Evolutionary conservation across 441 rosid genomes (phyloP).

Genomic region (Populus hybrid): DNA sequence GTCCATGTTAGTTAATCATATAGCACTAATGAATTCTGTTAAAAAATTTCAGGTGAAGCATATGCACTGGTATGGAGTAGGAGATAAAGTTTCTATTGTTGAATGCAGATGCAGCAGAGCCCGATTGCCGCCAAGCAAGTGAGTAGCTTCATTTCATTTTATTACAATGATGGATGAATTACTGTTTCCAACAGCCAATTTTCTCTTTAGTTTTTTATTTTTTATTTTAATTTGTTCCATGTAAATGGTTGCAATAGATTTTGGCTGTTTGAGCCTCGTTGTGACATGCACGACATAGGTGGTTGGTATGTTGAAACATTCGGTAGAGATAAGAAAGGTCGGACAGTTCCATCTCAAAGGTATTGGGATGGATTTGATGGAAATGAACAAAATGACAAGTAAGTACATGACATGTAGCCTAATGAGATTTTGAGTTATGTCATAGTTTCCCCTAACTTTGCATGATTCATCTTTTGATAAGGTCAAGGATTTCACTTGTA

Average conservation of each 20-base stretch:
- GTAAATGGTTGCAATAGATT: conserved; percentile 46
- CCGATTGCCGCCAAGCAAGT: conserved; percentile 93
- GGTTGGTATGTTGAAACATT: conserved; percentile 98
- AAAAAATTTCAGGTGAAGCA: conserved; percentile 71
- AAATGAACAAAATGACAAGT: conserved; percentile 57
- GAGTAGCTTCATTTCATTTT: conserved; percentile 24
- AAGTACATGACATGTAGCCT: conserved; percentile 26
- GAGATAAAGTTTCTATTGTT: conserved; percentile 69
- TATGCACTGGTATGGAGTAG: conserved; percentile 81
- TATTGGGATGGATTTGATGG: conserved; percentile 74
- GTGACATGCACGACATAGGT: conserved; percentile 81
- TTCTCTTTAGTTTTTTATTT: background rate
- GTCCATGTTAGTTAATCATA: background rate
- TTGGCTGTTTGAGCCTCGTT: conserved; percentile 98
- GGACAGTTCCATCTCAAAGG: conserved; percentile 62
- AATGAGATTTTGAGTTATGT: background rate
- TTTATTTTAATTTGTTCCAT: background rate
- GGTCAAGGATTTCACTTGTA: background rate
- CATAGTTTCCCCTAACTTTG: background rate
- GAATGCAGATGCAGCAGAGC: conserved; percentile 95
- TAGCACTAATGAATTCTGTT: background rate
- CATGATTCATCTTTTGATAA: background rate
- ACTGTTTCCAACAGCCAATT: background rate
- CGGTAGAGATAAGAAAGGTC: conserved; percentile 71
- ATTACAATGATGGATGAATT: background rate